phyloP scores from a whole-genome alignment of 805 yeast genomes.

The Candida xiaguanensis region DNA sequence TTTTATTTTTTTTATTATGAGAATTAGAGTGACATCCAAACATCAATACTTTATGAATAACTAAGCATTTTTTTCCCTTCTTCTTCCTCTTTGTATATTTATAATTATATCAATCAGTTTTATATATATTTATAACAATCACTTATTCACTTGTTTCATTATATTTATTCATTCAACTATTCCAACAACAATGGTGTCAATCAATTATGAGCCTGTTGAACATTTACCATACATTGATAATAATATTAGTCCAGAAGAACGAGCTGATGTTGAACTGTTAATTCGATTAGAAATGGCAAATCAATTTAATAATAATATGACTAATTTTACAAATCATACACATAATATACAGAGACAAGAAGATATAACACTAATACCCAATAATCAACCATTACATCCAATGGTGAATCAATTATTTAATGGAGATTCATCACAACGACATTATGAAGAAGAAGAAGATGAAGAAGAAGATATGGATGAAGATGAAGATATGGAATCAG shows the following conservation, averaged over 20 bases:
- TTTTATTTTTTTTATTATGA: too few species aligned
- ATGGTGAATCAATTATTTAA: slow-evolving; percentile 16
- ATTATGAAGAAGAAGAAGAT: slow-evolving; percentile 25
- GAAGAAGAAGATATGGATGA: slow-evolving; percentile 16
- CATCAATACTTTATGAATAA: background rate
- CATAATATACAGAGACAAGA: background rate
- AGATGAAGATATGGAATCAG: slow-evolving; percentile 13
- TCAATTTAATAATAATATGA: slow-evolving; percentile 10
- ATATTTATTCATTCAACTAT: background rate
- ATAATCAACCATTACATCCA: slow-evolving; percentile 16
- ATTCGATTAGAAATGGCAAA: slow-evolving; percentile 23
- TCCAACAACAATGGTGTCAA: slow-evolving; percentile 17
- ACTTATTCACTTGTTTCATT: background rate
- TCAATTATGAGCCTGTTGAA: slow-evolving; percentile 33
- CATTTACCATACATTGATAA: slow-evolving; percentile 32
- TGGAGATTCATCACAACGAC: slow-evolving; percentile 19
- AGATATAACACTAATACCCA: slow-evolving; percentile 2
- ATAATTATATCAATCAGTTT: background rate
- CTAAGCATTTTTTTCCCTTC: background rate
- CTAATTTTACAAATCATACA: slow-evolving; percentile 7
- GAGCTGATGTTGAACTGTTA: slow-evolving; percentile 32
- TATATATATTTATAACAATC: background rate
- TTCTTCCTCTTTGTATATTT: background rate
- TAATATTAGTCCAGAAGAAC: slow-evolving; percentile 31
- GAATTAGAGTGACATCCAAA: too few species aligned